phyloP scores from a whole-genome alignment of 2,329 filamentous ascomycete genomes.

The Teratosphaeria gauchensis region DNA sequence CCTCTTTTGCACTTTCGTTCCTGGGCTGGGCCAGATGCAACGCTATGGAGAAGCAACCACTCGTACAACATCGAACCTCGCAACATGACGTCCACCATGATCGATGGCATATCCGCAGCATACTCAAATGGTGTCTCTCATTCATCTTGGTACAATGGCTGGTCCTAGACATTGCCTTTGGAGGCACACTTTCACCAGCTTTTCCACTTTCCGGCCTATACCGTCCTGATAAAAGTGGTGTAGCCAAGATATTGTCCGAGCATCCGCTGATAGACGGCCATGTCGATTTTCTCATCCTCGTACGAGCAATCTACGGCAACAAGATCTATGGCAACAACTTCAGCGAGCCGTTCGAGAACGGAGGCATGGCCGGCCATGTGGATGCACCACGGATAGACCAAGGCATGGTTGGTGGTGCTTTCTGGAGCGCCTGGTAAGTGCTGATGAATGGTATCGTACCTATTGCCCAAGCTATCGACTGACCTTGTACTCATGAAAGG shows the following conservation, averaged over 20 bases:
- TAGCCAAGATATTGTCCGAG: constrained; percentile 8
- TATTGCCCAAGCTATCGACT: no score
- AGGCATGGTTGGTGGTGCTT: constrained; percentile 72
- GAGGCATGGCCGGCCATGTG: constrained; percentile 59
- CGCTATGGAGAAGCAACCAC: not conserved
- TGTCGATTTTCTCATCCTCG: constrained; percentile 70
- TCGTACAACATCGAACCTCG: not conserved
- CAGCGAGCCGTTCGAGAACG: constrained; percentile 62
- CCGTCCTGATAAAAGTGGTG: constrained; percentile 1
- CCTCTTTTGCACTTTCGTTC: not conserved
- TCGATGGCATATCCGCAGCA: not conserved
- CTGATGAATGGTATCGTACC: not conserved
- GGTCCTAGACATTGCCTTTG: not conserved
- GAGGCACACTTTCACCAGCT: not conserved
- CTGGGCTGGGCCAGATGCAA: not conserved
- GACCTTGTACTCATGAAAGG: not conserved
- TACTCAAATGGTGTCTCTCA: not conserved
- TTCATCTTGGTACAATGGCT: not conserved
- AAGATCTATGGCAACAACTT: constrained; percentile 63
- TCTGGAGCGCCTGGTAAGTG: constrained; percentile 68
- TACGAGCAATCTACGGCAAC: constrained; percentile 60
- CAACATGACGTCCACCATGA: not conserved
- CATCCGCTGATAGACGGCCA: constrained; percentile 57
- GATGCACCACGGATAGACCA: constrained; percentile 66
- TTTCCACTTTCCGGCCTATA: not conserved